These are phyloP conservation scores for Chaetomium cochliodes DNA, from an alignment of 495 filamentous ascomycete species.

Conservation along the genomic window DNA sequence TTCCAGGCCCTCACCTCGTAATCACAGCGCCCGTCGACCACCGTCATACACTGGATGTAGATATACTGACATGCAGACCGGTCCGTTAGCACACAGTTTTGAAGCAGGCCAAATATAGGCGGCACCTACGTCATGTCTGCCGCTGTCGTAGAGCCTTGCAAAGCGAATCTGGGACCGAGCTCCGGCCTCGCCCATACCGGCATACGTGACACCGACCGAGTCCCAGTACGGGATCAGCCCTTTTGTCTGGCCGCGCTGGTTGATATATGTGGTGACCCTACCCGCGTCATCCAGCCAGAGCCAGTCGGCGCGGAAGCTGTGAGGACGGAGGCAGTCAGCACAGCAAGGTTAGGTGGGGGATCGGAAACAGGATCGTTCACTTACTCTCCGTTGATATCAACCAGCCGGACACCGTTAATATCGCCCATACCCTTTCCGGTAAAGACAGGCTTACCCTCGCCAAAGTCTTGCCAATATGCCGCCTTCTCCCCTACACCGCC, in stretches of 20 bases:
- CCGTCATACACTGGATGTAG: neutral
- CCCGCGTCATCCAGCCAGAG: constrained; percentile 34
- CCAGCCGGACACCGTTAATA: constrained; percentile 25
- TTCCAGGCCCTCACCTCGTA: constrained; percentile 1
- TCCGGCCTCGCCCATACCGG: constrained; percentile 2
- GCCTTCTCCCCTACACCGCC: constrained; percentile 28
- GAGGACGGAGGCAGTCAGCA: neutral
- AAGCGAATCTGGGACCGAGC: constrained; percentile 7
- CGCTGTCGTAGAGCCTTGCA: constrained; percentile 5
- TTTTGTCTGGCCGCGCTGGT: constrained; percentile 28
- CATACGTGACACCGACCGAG: constrained; percentile 18
- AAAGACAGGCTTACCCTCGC: constrained; percentile 20
- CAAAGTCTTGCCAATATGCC: constrained; percentile 33
- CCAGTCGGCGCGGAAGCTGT: constrained; percentile 31
- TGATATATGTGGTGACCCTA: constrained; percentile 28
- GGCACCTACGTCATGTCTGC: constrained; percentile 4
- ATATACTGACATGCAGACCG: neutral
- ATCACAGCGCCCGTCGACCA: neutral
- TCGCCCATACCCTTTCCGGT: constrained; percentile 25
- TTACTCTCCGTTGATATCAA: constrained; percentile 40
- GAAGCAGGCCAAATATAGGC: no score
- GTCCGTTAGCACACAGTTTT: neutral
- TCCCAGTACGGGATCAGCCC: constrained; percentile 16
- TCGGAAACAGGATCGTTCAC: neutral
- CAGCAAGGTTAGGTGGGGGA: no score